Conservation (phyloP, 177 flowering plant species). For the Vitis hybrid region DNA sequence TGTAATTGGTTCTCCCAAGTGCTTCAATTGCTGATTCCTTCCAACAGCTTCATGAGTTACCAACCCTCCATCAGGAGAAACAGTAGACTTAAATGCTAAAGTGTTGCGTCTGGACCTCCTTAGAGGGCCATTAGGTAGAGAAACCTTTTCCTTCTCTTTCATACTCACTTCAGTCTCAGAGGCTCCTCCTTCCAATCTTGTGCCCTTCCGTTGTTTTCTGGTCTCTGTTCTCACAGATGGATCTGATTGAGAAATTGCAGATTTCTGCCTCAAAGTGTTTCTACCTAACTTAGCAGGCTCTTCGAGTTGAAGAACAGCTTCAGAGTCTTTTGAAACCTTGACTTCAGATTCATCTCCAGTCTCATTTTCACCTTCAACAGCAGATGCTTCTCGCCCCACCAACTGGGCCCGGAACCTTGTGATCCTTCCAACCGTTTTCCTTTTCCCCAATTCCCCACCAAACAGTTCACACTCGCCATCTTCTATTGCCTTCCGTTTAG, state of each 20-base stretch:
- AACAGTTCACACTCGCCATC: background rate
- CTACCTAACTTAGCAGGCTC: conserved; percentile 3
- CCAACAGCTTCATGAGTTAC: background rate
- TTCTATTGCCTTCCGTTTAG: conserved; percentile 13
- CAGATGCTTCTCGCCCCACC: conserved; percentile 1
- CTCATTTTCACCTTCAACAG: background rate
- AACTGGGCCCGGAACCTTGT: background rate
- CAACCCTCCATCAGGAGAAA: background rate
- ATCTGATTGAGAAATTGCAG: background rate
- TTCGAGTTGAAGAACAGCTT: conserved; percentile 2
- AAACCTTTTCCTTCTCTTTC: background rate
- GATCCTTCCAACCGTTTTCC: conserved; percentile 6
- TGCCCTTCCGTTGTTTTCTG: background rate
- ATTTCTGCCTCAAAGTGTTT: background rate
- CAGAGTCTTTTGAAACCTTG: conserved; percentile 1
- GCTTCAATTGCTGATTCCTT: background rate
- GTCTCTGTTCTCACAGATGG: background rate
- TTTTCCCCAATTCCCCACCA: background rate
- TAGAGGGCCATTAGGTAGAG: background rate
- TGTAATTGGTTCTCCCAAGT: background rate
- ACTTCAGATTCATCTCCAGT: background rate
- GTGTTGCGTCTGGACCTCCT: conserved; percentile 14
- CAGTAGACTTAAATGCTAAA: background rate
- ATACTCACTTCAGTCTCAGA: background rate
- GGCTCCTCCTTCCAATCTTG: background rate